Evolutionary conservation across 2,329 filamentous ascomycete species (phyloP).

Genomic region (Trichoderma hamatum): DNA sequence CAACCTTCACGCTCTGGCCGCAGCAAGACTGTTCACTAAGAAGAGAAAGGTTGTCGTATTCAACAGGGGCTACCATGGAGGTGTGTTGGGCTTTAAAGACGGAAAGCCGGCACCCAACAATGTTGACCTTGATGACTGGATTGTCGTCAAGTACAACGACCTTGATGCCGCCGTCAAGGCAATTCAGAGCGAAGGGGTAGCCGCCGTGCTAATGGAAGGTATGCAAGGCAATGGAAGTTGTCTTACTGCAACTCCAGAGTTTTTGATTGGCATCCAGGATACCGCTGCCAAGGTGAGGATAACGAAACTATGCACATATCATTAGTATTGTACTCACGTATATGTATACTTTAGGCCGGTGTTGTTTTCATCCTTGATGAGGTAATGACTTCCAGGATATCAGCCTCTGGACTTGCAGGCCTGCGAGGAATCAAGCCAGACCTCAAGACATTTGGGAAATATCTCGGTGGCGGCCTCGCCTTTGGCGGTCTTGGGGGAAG

Average conservation of each 20-base stretch:
- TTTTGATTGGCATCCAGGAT: conserved; percentile 55
- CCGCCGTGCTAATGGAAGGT: conserved; percentile 66
- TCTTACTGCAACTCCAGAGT: conserved; percentile 53
- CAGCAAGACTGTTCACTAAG: conserved; percentile 51
- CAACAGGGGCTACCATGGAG: conserved; percentile 48
- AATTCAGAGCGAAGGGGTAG: conserved; percentile 53
- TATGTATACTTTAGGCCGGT: conserved; percentile 41
- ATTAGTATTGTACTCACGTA: background rate
- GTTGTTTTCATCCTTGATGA: conserved; percentile 70
- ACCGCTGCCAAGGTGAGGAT: conserved; percentile 44
- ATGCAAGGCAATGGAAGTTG: conserved; percentile 68
- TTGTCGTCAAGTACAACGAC: conserved; percentile 66
- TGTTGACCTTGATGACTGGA: conserved; percentile 57
- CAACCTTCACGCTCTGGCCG: conserved; percentile 61
- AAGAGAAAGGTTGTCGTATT: conserved; percentile 56
- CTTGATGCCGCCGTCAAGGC: conserved; percentile 48
- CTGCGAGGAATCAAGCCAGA: conserved; percentile 56
- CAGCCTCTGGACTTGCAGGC: conserved; percentile 51
- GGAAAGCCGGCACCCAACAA: conserved; percentile 46
- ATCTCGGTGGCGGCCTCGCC: conserved; percentile 65
- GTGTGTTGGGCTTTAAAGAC: conserved; percentile 42
- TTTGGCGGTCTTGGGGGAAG: conserved; percentile 70
- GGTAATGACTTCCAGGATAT: conserved; percentile 68
- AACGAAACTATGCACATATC: background rate
- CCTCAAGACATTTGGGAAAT: conserved; percentile 67